Evolutionary conservation across 495 filamentous ascomycete species (phyloP), one percentile per base, ranked within the genome.

Genomic region (Polyplosphaeria fusca): DNA sequence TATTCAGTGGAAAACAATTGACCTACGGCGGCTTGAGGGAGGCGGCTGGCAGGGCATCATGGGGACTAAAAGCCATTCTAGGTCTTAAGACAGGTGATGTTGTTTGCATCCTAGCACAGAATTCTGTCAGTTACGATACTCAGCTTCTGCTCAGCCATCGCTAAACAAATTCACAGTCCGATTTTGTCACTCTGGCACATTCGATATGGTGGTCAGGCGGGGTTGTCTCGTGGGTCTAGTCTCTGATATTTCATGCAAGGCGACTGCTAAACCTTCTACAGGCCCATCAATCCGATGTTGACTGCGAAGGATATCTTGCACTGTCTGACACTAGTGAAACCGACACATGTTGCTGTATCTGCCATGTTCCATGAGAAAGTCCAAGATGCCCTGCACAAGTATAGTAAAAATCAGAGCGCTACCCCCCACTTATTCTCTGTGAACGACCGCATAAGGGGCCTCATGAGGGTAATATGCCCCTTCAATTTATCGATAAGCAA

Each of bases 11-110:
- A 25, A 44, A 42, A 26, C 35, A 47, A 24, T 18, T 61, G 14
- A 56, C 58, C 28, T 56, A 61, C 42, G 51, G 52, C 13, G 52
- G 52, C 11, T 23, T 61, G 11, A 32, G 58, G 24, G 47, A 56
- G 14, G 44, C 19, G 11, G 52, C 52, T 37, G 52, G 27, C 12
- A 61, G 24, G 45, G 43, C 41, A 14, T 30, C 52, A 5, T 48
- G 42, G 52, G 52, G 58, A 13, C 44, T 61, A 16, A 49, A 41
- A 13, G 26, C 28, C n/a, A 35, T 32, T 30, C 27, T 55, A 19
- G 24, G 45, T 3, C 18, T 55, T 7, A 30, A 41, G 19, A 26
- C 28, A 3, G 51, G 47, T 14, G 42, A 58, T 45, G 48, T 58
- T 42, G 60, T 57, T 14, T 45, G 40, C 26, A 52, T 58, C 11